phyloP scores from a whole-genome alignment of 495 filamentous ascomycete species.

The Thozetella sp. region DNA sequence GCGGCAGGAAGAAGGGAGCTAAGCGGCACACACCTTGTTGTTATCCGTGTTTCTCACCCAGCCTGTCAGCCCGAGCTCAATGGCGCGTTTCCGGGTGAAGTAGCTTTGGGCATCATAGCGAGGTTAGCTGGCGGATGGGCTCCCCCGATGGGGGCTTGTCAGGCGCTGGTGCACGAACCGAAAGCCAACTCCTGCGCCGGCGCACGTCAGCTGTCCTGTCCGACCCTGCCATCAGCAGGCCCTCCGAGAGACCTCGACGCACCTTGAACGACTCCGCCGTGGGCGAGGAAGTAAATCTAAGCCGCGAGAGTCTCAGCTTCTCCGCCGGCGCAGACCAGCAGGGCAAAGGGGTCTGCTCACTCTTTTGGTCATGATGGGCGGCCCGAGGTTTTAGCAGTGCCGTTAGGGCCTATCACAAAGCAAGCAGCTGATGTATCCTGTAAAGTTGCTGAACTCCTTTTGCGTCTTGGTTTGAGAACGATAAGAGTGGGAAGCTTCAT shows the following conservation, averaged over 20 bases:
- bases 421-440: no score
- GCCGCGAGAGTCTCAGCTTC: no score
- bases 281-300: constrained; percentile 57
- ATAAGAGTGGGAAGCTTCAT: no score
- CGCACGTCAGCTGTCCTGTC: no score
- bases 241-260: background rate
- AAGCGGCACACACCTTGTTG: constrained; percentile 56
- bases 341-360: no score
- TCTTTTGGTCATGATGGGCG: no score
- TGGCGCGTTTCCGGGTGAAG: constrained; percentile 72
- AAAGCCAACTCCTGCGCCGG: constrained; percentile 73
- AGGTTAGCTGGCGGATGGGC: constrained; percentile 11
- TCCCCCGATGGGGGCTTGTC: constrained; percentile 8
- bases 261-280: constrained; percentile 57
- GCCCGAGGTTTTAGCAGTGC: no score
- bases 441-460: no score
- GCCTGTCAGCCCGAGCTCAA: constrained; percentile 67
- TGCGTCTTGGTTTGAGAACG: no score
- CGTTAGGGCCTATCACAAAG: no score
- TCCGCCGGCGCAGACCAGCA: no score
- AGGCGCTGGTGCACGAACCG: constrained; percentile 48
- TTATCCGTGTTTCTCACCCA: constrained; percentile 78
- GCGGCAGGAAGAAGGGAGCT: background rate
- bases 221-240: no score
- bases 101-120: constrained; percentile 43